A percentile compares a stretch with the other conserved stretches of the same genome.
Evolutionary conservation across 2,329 filamentous ascomycete species (phyloP).

Genomic region (Onygenales sp.): DNA sequence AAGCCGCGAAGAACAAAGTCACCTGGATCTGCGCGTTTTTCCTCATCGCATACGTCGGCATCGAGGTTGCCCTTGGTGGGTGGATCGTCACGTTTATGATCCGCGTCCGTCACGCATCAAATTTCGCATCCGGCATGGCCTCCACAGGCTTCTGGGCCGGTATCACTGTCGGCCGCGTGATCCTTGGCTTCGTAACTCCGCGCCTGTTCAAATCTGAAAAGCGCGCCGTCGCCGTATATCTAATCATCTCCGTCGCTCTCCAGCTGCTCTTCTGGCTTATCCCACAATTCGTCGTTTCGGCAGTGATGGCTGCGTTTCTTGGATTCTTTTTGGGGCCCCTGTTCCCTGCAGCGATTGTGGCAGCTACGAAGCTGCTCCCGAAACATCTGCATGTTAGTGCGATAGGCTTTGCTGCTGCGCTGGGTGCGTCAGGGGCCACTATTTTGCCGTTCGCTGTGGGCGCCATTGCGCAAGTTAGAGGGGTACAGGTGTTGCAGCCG

Average conservation of each 20-base stretch:
- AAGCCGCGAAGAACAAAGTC: slow-evolving; percentile 32
- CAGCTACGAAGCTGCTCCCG: slow-evolving; percentile 64
- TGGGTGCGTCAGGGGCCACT: slow-evolving; percentile 61
- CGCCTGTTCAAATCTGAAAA: slow-evolving; percentile 57
- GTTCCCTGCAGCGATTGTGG: slow-evolving; percentile 66
- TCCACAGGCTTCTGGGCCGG: slow-evolving; percentile 80
- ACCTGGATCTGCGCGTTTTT: slow-evolving; percentile 66
- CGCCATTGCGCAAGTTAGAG: slow-evolving; percentile 44
- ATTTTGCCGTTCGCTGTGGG: slow-evolving; percentile 36
- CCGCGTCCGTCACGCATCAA: slow-evolving; percentile 56
- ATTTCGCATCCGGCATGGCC: slow-evolving; percentile 65
- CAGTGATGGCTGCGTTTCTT: slow-evolving; percentile 60
- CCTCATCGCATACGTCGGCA: slow-evolving; percentile 68
- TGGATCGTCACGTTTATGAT: slow-evolving; percentile 88
- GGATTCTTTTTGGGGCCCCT: slow-evolving; percentile 75
- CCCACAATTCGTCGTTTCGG: slow-evolving; percentile 63
- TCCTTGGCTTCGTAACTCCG: slow-evolving; percentile 68
- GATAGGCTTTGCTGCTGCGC: slow-evolving; percentile 70
- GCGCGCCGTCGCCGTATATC: slow-evolving; percentile 53
- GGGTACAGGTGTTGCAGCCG: slow-evolving; percentile 52
- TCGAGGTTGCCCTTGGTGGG: slow-evolving; percentile 61
- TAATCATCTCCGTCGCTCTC: slow-evolving; percentile 52
- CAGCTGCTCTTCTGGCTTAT: slow-evolving; percentile 75
- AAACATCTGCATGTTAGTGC: slow-evolving; percentile 65
- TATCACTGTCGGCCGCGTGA: slow-evolving; percentile 62